Conservation (phyloP, 495 filamentous ascomycete genomes). For the Penicillium steckii region DNA sequence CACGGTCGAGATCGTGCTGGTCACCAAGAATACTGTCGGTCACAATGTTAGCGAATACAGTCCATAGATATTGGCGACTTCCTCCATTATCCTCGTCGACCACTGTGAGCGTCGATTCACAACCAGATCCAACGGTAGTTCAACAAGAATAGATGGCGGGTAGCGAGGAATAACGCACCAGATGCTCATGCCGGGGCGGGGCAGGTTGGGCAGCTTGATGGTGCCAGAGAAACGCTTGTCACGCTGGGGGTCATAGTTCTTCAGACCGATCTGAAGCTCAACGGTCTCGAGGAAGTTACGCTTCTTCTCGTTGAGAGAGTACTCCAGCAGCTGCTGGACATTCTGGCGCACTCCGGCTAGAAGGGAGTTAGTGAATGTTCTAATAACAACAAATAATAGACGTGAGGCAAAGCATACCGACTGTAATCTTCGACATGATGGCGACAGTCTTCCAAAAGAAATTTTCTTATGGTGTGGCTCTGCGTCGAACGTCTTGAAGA, state of each 20-base stretch:
- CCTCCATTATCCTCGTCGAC: not conserved
- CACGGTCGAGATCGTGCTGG: slow-evolving; percentile 99
- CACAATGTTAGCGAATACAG: slow-evolving; percentile 11
- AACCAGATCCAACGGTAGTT: not conserved
- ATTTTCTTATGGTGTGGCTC: slow-evolving; percentile 72
- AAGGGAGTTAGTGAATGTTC: slow-evolving; percentile 24
- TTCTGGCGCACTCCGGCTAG: slow-evolving; percentile 94
- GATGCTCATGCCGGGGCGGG: slow-evolving; percentile 91
- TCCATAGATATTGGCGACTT: not conserved
- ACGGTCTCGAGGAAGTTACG: slow-evolving; percentile 96
- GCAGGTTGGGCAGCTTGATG: slow-evolving; percentile 86
- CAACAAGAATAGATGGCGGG: not conserved
- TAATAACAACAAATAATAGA: not conserved
- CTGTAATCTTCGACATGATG: slow-evolving; percentile 85
- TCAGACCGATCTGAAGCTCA: slow-evolving; percentile 95
- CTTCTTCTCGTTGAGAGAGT: slow-evolving; percentile 98
- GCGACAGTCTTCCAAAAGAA: slow-evolving; percentile 60
- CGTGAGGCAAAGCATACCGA: slow-evolving; percentile 56
- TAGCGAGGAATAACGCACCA: slow-evolving; percentile 56
- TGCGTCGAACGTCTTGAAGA: slow-evolving; percentile 44
- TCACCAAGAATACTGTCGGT: slow-evolving; percentile 82
- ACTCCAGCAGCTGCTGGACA: slow-evolving; percentile 85
- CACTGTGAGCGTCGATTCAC: not conserved
- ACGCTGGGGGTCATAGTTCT: slow-evolving; percentile 99
- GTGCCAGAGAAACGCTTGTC: slow-evolving; percentile 99